phyloP scores from a whole-genome alignment of 2,329 filamentous ascomycete genomes.

The Aspergillus uvarum region DNA sequence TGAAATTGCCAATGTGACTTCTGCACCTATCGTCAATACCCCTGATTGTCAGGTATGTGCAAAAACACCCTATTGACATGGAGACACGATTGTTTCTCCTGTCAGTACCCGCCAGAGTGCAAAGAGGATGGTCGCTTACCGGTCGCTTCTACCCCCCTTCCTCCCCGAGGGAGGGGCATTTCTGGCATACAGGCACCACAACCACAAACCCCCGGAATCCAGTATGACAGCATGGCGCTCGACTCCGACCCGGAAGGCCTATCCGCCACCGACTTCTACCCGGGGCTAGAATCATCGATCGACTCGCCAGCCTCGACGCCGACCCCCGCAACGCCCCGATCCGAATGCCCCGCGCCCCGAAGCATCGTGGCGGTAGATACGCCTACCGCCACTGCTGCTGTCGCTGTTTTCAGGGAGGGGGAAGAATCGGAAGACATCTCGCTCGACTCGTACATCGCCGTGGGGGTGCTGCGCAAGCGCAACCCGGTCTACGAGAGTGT shows the following conservation, averaged over 20 bases:
- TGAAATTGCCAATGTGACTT: background rate
- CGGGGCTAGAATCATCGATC: background rate
- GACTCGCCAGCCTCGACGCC: background rate
- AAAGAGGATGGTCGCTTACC: too few species aligned
- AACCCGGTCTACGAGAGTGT: background rate
- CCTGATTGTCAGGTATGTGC: background rate
- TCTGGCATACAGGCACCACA: background rate
- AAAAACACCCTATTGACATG: too few species aligned
- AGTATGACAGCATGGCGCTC: background rate
- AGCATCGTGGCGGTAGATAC: background rate
- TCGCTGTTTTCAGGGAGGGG: background rate
- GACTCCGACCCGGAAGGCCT: background rate
- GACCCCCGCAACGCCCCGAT: background rate
- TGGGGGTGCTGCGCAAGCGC: constrained; percentile 31
- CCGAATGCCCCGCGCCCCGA: background rate
- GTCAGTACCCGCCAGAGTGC: too few species aligned
- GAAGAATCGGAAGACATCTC: background rate
- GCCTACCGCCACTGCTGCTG: background rate
- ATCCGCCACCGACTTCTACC: background rate
- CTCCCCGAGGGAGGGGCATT: too few species aligned
- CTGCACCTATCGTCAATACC: background rate
- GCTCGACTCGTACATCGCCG: constrained; percentile 28
- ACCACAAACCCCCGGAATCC: background rate
- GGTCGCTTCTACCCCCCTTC: too few species aligned
- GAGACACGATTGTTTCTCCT: too few species aligned